phyloP scores from a whole-genome alignment of 2,329 filamentous ascomycete species.

The Aspergillus cejpii region DNA sequence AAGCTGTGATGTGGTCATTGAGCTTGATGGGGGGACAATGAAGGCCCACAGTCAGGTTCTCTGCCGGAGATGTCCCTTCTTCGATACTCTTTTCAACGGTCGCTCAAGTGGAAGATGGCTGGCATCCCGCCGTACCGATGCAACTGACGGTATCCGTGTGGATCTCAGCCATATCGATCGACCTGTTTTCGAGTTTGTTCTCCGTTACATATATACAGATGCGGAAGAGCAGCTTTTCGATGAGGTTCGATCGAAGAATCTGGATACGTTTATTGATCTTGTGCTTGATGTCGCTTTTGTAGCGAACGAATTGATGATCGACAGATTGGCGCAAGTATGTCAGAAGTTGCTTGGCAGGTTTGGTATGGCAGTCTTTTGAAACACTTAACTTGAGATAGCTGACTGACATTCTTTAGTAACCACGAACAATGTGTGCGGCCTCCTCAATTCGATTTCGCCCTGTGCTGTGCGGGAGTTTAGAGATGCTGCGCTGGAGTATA shows the following conservation, averaged over 20 bases:
- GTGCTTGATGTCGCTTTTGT: conserved; percentile 83
- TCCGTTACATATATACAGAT: conserved; percentile 79
- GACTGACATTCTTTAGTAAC: conserved; percentile 50
- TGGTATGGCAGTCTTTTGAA: conserved; percentile 41
- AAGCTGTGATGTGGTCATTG: conserved; percentile 70
- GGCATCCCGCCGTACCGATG: conserved; percentile 53
- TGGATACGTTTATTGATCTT: conserved; percentile 84
- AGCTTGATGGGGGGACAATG: conserved; percentile 65
- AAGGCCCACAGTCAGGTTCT: conserved; percentile 70
- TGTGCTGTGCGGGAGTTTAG: conserved; percentile 82
- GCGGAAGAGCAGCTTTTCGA: conserved; percentile 75
- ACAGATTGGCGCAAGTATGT: conserved; percentile 81
- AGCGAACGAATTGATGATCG: conserved; percentile 92
- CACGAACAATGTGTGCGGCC: conserved; percentile 73
- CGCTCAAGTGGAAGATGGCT: conserved; percentile 82
- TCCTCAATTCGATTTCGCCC: conserved; percentile 79
- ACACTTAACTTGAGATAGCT: conserved; percentile 2
- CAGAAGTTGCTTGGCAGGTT: conserved; percentile 77
- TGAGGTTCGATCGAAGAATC: conserved; percentile 58
- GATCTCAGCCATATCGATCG: conserved; percentile 75
- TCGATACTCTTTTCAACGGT: conserved; percentile 82
- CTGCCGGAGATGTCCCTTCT: conserved; percentile 84
- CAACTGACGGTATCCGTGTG: conserved; percentile 55
- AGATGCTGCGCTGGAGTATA: conserved; percentile 78
- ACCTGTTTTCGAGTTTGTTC: conserved; percentile 67